Evolutionary conservation across 2,329 filamentous ascomycete genomes (phyloP), one percentile per base, ranked within the genome.

Genomic region (Nigrospora osmanthi): DNA sequence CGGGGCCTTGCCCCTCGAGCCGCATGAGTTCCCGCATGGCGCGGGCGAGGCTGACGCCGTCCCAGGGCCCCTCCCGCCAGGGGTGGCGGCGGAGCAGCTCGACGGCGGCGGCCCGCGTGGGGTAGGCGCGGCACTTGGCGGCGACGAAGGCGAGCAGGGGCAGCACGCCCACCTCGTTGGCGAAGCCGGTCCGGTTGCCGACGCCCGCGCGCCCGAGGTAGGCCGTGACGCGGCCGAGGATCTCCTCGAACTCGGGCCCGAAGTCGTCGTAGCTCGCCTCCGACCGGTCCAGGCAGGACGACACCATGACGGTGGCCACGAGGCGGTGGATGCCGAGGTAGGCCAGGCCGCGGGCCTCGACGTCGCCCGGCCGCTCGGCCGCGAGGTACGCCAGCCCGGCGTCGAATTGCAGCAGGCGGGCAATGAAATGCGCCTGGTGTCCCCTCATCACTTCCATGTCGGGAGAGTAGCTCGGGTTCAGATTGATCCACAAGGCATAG

Each of bases 41-140:
- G 38, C 43, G 47, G 10, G 49, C 49, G 9, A 57, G 40, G 34
- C 50, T 55, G 35, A 44, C 43, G 42, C 53, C 51, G 43, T 59
- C 55, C 57, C 55, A 59, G 19, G 43, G 48, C 2, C 54, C 53
- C 38, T 59, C 57, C 12, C 57, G 55, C 50, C 52, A 52, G 35
- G 49, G 43, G 33, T 32, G 42, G 2, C 33, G 11, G 34, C 42
- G 15, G 19, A 58, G 33, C 28, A 59, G 44, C 6, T 47, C 46
- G 16, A 58, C 43, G 0, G 48, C 57, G 30, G 50, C 43, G 11
- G 41, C 15, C 7, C 57, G 46, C 10, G 55, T 43, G 3, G 45
- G 34, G 3, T 43, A 48, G 6, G 40, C 44, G 11, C 57, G 52
- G 42, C 57, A 59, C 47, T 54, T 59, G 15, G 51, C 44, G 31